These are phyloP conservation scores for Candida khao-thaluensis DNA, from an alignment of 805 yeast genomes.

Conservation along the genomic window DNA sequence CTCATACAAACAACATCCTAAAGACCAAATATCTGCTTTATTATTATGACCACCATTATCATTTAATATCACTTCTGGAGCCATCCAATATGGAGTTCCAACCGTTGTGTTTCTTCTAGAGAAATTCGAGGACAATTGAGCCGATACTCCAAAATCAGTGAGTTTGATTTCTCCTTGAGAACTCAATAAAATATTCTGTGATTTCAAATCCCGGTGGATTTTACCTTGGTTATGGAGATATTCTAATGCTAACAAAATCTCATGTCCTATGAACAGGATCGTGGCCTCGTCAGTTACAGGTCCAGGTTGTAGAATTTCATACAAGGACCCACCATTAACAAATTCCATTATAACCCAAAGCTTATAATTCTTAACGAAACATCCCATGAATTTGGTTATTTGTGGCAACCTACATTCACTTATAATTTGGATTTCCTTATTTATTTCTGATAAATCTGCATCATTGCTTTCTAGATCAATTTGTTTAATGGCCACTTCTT, in stretches of 20 bases:
- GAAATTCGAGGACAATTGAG: slow-evolving; percentile 42
- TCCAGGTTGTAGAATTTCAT: slow-evolving; percentile 60
- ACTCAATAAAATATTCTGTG: slow-evolving; percentile 40
- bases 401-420: slow-evolving; percentile 63
- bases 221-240: slow-evolving; percentile 71
- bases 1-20: slow-evolving; percentile 78
- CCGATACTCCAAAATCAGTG: slow-evolving; percentile 47
- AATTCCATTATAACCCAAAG: slow-evolving; percentile 82
- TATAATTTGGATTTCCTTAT: slow-evolving; percentile 66
- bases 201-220: slow-evolving; percentile 60
- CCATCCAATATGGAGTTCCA: slow-evolving; percentile 67
- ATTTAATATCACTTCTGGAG: slow-evolving; percentile 57
- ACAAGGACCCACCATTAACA: slow-evolving; percentile 74
- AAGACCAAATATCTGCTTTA: slow-evolving; percentile 76
- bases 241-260: slow-evolving; percentile 57
- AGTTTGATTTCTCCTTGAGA: slow-evolving; percentile 40
- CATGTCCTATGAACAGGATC: slow-evolving; percentile 53
- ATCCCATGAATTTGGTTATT: slow-evolving; percentile 68
- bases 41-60: slow-evolving; percentile 55
- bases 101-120: slow-evolving; percentile 46
- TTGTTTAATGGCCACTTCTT: slow-evolving; percentile 59
- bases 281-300: slow-evolving; percentile 53
- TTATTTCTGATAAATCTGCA: slow-evolving; percentile 66
- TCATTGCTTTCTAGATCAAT: slow-evolving; percentile 70
- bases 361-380: slow-evolving; percentile 66